Base-by-base conservation (phyloP, 768 basidiomycete species). In the Leccinum uliginosum region DNA sequence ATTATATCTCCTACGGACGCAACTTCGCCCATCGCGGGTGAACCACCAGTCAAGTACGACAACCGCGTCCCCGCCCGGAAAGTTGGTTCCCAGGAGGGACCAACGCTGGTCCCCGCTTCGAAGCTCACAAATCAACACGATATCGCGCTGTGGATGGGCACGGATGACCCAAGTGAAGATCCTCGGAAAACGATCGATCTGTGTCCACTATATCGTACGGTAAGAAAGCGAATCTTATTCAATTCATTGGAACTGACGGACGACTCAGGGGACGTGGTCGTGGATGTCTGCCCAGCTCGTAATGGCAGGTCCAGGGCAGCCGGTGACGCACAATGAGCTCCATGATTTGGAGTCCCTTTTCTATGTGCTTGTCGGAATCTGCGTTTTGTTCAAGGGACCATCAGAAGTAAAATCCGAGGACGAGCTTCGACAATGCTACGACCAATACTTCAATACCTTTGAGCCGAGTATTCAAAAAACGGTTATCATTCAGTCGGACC, bases 211-310 rank as follows among this genome's bases (percentile, higher is more conserved):
- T 23, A 44, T 19, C 5, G 43, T 4, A 44, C n/a, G 6, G 43
- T 44, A 11, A 44, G 43, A 6, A 34, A 34, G 5, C 14, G 2
- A 15, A 44, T 12, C n/a, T 44, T 44, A 11, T 21, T 19, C 43
- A 6, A 44, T 15, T 17, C 8, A 7, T 15, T 7, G 14, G 17
- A 19, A 19, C 43, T 19, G 43, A 21, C 21, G 5, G 1, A n/a
- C 10, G 15, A 43, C n/a, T 17, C 19, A 43, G 43, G 43, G 43
- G 4, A 60, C 44, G 1, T 54, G 56, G 52, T 51, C 43, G 1
- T 60, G 53, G 52, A 60, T 60, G 52, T 35, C 53, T 1, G 52
- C 11, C 1, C 21, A 60, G 4, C 52, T 60, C 3, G 34, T 51
- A 1, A 60, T 60, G 59, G 51, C 48, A 6, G 49, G 49, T 45